Base-by-base conservation (phyloP, 306 rosid genomes). In the Fagus sylvatica region DNA sequence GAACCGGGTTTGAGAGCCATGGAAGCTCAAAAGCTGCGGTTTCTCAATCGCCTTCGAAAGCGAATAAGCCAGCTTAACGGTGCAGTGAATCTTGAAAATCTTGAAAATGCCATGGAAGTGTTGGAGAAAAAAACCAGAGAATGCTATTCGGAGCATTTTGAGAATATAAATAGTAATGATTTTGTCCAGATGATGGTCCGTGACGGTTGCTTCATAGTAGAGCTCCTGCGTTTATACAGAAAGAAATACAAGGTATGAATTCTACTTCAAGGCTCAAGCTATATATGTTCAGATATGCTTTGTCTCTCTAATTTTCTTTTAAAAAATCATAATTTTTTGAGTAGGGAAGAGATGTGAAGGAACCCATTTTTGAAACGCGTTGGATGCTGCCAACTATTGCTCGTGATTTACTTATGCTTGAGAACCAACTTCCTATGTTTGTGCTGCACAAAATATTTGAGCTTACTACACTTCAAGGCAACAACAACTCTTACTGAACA, bases 391-490 rank as follows among this genome's bases (percentile, higher is more conserved):
- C 66, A 11, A 54, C 4, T 5, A 72, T 72, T 13, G n/a, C 37
- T 34, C 65, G 6, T 36, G 76, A 54, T 72, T 34, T 72, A 4
- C 51, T 72, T 36, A 16, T 36, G 34, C 51, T 72, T 7, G 66
- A 72, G 60, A 72, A 72, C 49, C 75, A 72, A 53, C 37, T 72
- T n/a, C 76, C 76, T 17, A 54, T 54, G 76, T 53, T 72, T 5
- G 22, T 72, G 28, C 22, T 36, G 2, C 1, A 17, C 0, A 6
- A 53, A 37, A 37, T 72, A 6, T 72, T 16, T n/a, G 33, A 53
- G 7, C 32, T 72, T 2, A 53, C 48, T 6, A 15, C 6, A 22
- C 42, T 6, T 33, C 2, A 16, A 0, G 0, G 13, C 11, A 0
- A 30, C 7, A 7, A 2, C 7, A 15, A 51, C 49, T 72, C 32